phyloP scores from a whole-genome alignment of 2,329 filamentous ascomycete species.

The Sphaerulina vaccinii region DNA sequence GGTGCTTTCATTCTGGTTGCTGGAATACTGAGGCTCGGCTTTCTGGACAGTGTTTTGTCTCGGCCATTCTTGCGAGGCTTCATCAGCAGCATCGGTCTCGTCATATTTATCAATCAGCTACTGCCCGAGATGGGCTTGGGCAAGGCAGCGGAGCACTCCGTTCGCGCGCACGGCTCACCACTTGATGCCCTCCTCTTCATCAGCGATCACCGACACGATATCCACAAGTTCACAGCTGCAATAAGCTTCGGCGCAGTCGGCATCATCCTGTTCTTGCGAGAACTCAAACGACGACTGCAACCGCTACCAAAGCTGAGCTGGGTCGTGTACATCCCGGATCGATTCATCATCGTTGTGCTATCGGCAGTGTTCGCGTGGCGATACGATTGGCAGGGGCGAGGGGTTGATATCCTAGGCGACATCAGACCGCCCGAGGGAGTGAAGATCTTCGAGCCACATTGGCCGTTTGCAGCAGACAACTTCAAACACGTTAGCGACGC shows the following conservation, averaged over 20 bases:
- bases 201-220: constrained; percentile 61
- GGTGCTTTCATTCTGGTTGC: constrained; percentile 86
- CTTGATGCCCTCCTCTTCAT: constrained; percentile 84
- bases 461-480: constrained; percentile 75
- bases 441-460: constrained; percentile 74
- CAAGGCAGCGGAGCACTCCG: constrained; percentile 59
- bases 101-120: constrained; percentile 92
- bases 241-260: constrained; percentile 77
- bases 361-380: constrained; percentile 77
- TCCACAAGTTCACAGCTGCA: constrained; percentile 71
- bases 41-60: constrained; percentile 90
- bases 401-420: constrained; percentile 79
- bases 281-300: constrained; percentile 77
- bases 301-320: constrained; percentile 64
- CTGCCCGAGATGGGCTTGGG: constrained; percentile 84
- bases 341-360: constrained; percentile 82
- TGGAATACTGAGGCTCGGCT: constrained; percentile 81
- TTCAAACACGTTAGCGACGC: constrained; percentile 81
- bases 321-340: constrained; percentile 87
- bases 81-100: constrained; percentile 94
- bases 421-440: constrained; percentile 66
- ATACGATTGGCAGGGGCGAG: constrained; percentile 74
- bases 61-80: constrained; percentile 90
- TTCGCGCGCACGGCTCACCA: constrained; percentile 79
- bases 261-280: constrained; percentile 82